Percentiles rank a stretch among this genome's conserved stretches.
Evolutionary conservation across 176 grass and related monocot species (phyloP).

Genomic region (Cenchrus purpureus): DNA sequence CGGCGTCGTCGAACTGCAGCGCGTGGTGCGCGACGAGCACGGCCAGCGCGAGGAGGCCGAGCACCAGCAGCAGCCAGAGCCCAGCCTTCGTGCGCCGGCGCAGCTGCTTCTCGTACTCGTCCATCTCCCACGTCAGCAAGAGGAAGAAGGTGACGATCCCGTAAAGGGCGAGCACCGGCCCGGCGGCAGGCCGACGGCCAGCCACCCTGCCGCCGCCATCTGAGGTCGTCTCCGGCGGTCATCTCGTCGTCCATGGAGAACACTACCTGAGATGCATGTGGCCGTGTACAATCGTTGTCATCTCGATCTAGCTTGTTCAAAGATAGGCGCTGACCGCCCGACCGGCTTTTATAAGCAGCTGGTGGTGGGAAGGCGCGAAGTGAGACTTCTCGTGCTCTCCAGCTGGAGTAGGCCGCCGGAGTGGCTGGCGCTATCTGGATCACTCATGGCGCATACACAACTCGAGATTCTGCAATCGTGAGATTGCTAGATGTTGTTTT

Average conservation of each 20-base stretch:
- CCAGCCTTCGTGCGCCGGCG: constrained; percentile 22
- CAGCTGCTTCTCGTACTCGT: constrained; percentile 42
- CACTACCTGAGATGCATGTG: neutral
- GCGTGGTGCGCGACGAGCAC: constrained; percentile 28
- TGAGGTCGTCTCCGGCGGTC: neutral
- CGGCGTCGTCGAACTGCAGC: neutral
- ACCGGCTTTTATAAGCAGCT: neutral
- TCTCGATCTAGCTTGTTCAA: neutral
- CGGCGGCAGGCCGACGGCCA: constrained; percentile 1
- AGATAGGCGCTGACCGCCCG: too few species aligned
- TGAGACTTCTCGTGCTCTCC: neutral
- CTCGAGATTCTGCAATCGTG: too few species aligned
- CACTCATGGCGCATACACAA: too few species aligned
- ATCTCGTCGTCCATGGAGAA: constrained; percentile 18
- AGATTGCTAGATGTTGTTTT: neutral
- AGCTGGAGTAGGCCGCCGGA: neutral
- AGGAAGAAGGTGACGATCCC: constrained; percentile 23
- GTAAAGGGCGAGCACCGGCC: neutral
- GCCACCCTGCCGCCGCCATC: neutral
- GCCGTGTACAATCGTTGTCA: neutral
- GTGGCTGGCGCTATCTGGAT: neutral
- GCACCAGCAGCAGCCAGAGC: constrained; percentile 14
- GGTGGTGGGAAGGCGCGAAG: neutral
- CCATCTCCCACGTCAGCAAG: constrained; percentile 37
- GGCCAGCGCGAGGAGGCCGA: constrained; percentile 20